phyloP scores from a whole-genome alignment of 2,329 filamentous ascomycete genomes.

The Aureobasidium lini region DNA sequence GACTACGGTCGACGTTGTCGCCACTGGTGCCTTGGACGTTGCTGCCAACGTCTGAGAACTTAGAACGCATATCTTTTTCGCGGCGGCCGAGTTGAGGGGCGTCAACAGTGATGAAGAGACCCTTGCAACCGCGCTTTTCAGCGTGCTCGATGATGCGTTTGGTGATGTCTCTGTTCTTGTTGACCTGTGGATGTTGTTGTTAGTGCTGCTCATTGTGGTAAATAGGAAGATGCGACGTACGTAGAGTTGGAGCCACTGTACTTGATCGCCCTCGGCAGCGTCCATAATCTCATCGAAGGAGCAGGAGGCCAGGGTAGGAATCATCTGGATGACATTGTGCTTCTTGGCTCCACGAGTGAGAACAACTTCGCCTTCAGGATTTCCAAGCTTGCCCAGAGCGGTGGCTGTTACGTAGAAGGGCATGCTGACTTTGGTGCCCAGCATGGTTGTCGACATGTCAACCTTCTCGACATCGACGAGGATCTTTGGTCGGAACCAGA shows the following conservation, averaged over 20 bases:
- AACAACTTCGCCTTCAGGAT: constrained; percentile 88
- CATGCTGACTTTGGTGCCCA: constrained; percentile 73
- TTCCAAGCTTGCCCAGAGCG: constrained; percentile 86
- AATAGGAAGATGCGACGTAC: constrained; percentile 26
- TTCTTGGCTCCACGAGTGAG: constrained; percentile 76
- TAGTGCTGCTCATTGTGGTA: background rate
- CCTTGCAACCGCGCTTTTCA: constrained; percentile 85
- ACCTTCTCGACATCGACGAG: constrained; percentile 85
- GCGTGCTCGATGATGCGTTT: constrained; percentile 85
- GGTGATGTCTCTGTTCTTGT: constrained; percentile 89
- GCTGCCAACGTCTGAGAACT: constrained; percentile 64
- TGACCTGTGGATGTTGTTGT: constrained; percentile 42
- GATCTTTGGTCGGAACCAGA: constrained; percentile 88
- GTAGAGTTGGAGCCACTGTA: constrained; percentile 95
- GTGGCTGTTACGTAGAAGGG: constrained; percentile 97
- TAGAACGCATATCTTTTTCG: constrained; percentile 96
- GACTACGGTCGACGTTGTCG: constrained; percentile 69
- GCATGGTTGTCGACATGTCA: constrained; percentile 86
- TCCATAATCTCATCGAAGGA: constrained; percentile 97
- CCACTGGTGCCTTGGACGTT: constrained; percentile 66
- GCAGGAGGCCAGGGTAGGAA: constrained; percentile 91
- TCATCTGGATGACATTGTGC: constrained; percentile 96
- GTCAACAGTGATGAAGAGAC: constrained; percentile 96
- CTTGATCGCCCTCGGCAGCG: constrained; percentile 68
- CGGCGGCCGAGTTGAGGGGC: constrained; percentile 89